Base-by-base conservation (phyloP, 2,329 filamentous ascomycete genomes). In the Monosporascus sp. region DNA sequence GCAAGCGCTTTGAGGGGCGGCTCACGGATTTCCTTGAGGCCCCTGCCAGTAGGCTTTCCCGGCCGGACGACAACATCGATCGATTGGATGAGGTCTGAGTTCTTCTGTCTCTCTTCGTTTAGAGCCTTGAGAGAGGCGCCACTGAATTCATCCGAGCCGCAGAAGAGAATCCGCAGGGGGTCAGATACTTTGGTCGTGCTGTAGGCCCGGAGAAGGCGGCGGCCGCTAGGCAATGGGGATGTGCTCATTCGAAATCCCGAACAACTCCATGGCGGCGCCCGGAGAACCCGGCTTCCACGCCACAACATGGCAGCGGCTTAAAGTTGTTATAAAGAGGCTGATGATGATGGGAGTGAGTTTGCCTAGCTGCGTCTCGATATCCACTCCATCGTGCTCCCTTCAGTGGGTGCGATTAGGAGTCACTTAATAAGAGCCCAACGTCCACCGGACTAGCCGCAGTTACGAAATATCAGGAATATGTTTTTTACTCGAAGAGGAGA, bases 131-230 rank as follows among this genome's bases (percentile, higher is more conserved):
- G 76, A 1, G 91, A 90, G 50, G 80, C 81, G 63, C 87, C 87
- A 74, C 93, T 97, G 71, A 97, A 96, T 2, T 85, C 79, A 70
- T 99, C 94, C 3, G 93, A 94, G 58, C 94, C 94, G 72, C 92
- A 97, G 72, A 97, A 99, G 4, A 99, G 80, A 51, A 99, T 91
- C 37, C 86, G 81, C 35, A 99, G 77, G 3, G 90, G 88, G 5
- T 84, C 78, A 0, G 78, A 74, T 26, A 44, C 56, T 40, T 60
- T 58, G 47, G 24, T 40, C n/a, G 31, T 18, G 20, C n/a, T 26
- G 41, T 44, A 44, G 41, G 41, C 20, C 20, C 41, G 41, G 41
- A 11, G 20, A 20, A 44, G 17, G 20, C 5, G 20, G 15, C 20
- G 17, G 20, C 11, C 11, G 8, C 3, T 14, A 24, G 28, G 9